Percentiles rank a stretch among this genome's conserved stretches.
Evolutionary conservation across 495 filamentous ascomycete genomes (phyloP).

Genomic region (Aspergillus sparsus): DNA sequence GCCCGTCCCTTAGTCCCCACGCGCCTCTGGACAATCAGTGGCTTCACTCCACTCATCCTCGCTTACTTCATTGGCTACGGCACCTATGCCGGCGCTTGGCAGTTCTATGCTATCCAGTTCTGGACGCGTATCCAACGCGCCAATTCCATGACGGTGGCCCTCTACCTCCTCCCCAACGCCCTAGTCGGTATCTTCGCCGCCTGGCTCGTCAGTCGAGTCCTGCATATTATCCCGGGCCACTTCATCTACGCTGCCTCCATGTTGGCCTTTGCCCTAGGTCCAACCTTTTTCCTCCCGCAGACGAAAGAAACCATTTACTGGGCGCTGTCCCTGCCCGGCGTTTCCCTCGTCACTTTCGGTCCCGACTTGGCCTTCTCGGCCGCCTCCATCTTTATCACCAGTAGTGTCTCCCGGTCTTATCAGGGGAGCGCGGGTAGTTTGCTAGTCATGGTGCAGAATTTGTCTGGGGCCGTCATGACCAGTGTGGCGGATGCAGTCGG

Average conservation of each 20-base stretch:
- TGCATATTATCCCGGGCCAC: constrained; percentile 50
- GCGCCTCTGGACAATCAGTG: constrained; percentile 39
- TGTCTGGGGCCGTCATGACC: constrained; percentile 46
- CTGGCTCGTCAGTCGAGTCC: constrained; percentile 39
- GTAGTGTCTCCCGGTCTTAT: constrained; percentile 36
- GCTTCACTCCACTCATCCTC: constrained; percentile 50
- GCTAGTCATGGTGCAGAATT: constrained; percentile 38
- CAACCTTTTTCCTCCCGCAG: constrained; percentile 38
- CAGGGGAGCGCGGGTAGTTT: constrained; percentile 39
- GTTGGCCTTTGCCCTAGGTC: constrained; percentile 35
- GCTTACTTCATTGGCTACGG: constrained; percentile 54
- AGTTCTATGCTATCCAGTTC: constrained; percentile 56
- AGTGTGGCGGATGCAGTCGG: constrained; percentile 49
- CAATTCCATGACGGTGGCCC: constrained; percentile 38
- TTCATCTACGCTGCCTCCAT: constrained; percentile 47
- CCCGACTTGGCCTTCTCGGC: constrained; percentile 39
- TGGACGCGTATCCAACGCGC: constrained; percentile 48
- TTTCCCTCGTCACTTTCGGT: constrained; percentile 36
- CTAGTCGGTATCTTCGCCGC: constrained; percentile 33
- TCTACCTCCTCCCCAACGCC: constrained; percentile 49
- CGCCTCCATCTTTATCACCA: constrained; percentile 38
- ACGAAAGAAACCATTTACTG: constrained; percentile 34
- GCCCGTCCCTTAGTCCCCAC: constrained; percentile 34
- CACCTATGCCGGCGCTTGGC: constrained; percentile 48
- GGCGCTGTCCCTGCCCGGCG: constrained; percentile 33